Base-by-base conservation (phyloP, 176 grass and related monocot species). In the Bothriochloa decipiens region DNA sequence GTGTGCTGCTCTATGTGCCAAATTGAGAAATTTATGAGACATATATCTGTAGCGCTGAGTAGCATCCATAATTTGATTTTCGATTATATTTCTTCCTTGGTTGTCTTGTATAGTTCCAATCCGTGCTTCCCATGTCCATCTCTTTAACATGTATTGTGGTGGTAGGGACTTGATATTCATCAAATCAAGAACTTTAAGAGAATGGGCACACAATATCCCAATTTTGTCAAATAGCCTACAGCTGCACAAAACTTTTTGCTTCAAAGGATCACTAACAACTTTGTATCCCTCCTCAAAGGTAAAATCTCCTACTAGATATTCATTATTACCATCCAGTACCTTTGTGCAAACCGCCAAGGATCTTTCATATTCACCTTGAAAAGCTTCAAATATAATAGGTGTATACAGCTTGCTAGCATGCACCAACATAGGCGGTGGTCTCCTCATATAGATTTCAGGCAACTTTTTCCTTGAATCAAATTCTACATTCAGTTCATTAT, bases 131-230 rank as follows among this genome's bases (percentile, higher is more conserved):
- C 42, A 50, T 18, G 71, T 74, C 71, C 71, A 74, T 74, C 71
- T 16, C 26, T 50, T 74, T 32, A 74, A 29, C 71, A 74, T 7
- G 3, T 74, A 74, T 49, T 49, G 70, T 74, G 71, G 25, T 0
- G 71, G 71, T 49, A 74, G 42, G 29, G 46, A 50, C 27, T 74
- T 74, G 43, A 74, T 74, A 50, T 74, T 74, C 71, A 74, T 50
- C 43, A 74, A 50, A 74, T 74, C 71, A 74, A 74, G 43, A 18
- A 49, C 71, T 74, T 74, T 74, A 74, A 74, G 71, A 74, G 71
- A 26, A 74, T 74, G 71, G 25, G 71, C 71, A 74, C 71, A 74
- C 27, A 74, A 74, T 74, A 74, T 74, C 71, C 71, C 71, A 50
- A 8, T 74, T 74, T 26, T 74, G 16, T 74, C 71, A 29, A 74